phyloP scores from a whole-genome alignment of 1,139 yeast genomes.

The Diutina catenulata region DNA sequence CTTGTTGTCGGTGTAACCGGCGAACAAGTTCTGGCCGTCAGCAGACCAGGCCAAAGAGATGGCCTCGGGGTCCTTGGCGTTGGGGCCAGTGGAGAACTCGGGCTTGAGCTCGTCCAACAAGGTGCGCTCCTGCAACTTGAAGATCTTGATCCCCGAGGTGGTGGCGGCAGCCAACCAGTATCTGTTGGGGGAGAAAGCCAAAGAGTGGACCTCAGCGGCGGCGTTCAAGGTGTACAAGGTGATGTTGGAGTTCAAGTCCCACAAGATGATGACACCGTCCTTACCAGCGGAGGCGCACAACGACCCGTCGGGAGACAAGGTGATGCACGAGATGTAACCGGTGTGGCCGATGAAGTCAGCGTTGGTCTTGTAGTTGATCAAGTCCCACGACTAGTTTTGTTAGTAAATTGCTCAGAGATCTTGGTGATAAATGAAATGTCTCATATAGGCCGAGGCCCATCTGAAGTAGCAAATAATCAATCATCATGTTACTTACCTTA shows the following conservation, averaged over 20 bases:
- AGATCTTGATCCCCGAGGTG: constrained; percentile 94
- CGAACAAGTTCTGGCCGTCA: constrained; percentile 98
- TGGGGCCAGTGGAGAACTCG: constrained; percentile 83
- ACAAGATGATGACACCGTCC: constrained; percentile 97
- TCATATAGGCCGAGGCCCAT: constrained; percentile 60
- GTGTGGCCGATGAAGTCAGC: constrained; percentile 99
- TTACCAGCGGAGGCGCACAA: constrained; percentile 99
- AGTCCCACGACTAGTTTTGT: constrained; percentile 81
- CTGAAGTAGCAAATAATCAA: constrained; percentile 99
- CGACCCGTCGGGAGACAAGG: constrained; percentile 99
- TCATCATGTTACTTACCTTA: constrained; percentile 90
- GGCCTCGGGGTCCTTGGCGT: constrained; percentile 97
- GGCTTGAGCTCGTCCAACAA: constrained; percentile 98
- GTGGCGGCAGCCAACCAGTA: constrained; percentile 99
- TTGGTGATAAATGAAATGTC: constrained; percentile 91
- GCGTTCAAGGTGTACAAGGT: constrained; percentile 92
- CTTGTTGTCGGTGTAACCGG: constrained; percentile 99
- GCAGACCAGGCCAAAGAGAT: constrained; percentile 99
- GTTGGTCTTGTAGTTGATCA: constrained; percentile 71
- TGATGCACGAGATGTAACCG: constrained; percentile 95
- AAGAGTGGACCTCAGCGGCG: constrained; percentile 95
- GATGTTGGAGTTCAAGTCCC: constrained; percentile 89
- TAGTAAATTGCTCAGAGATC: constrained; percentile 73
- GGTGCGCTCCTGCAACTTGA: constrained; percentile 92
- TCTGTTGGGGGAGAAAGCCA: constrained; percentile 99